Conservation (phyloP, 305 asterid genomes). For the Fraxinus greggii region DNA sequence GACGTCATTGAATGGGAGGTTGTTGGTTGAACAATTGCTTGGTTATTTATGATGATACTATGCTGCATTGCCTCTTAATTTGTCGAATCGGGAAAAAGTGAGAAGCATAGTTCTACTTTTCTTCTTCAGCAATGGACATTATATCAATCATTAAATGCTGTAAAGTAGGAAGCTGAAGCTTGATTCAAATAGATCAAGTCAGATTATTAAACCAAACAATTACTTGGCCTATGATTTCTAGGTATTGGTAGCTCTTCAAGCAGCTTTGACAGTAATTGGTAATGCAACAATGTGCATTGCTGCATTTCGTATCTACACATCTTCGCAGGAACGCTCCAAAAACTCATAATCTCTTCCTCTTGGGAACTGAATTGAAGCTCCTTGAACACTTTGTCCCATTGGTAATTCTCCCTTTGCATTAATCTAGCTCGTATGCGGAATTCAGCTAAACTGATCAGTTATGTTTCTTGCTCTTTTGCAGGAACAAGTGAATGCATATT, state of each 20-base stretch:
- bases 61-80: not conserved
- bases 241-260: conserved; percentile 90
- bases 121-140: not conserved
- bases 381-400: conserved; percentile 4
- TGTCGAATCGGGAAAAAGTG: not conserved
- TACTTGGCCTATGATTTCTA: conserved; percentile 22
- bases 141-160: not conserved
- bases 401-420: conserved; percentile 19
- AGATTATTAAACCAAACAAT: not conserved
- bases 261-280: conserved; percentile 81
- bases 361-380: not conserved
- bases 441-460: conserved; percentile 1
- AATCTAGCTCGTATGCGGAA: not conserved
- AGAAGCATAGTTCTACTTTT: not conserved
- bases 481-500: not conserved
- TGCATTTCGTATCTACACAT: conserved; percentile 71
- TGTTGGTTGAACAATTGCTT: not conserved
- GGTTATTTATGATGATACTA: not conserved
- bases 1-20: not conserved
- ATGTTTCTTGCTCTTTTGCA: conserved; percentile 12
- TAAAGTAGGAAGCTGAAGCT: not conserved
- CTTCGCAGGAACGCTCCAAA: conserved; percentile 57
- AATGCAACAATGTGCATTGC: conserved; percentile 85
- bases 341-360: conserved; percentile 29
- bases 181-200: not conserved